Conservation (phyloP, 352 stramenopile genomes). For the Phytopythium litorale region DNA sequence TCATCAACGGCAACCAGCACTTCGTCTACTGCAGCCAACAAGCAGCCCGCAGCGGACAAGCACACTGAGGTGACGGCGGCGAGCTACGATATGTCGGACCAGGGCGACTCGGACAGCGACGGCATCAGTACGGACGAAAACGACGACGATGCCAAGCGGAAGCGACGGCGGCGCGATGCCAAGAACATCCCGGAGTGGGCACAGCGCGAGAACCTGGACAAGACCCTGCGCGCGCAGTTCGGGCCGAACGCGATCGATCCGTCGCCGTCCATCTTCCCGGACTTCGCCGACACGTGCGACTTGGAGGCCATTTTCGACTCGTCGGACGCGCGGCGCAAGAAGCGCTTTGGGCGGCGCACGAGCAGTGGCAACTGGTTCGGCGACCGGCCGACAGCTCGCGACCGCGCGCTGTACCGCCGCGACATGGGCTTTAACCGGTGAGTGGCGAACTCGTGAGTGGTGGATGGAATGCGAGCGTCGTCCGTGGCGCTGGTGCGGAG, state of each 20-base stretch:
- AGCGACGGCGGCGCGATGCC: conserved; percentile 32
- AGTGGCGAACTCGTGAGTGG: conserved; percentile 24
- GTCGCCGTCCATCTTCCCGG: conserved; percentile 75
- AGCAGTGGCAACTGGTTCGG: conserved; percentile 86
- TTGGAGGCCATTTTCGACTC: conserved; percentile 82
- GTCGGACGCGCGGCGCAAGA: conserved; percentile 69
- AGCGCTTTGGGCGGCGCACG: conserved; percentile 69
- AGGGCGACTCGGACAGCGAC: conserved; percentile 48
- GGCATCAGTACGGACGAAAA: conserved; percentile 40
- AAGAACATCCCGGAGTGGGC: conserved; percentile 85
- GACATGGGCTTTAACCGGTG: conserved; percentile 78
- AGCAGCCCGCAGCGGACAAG: conserved; percentile 13
- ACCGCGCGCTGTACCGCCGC: conserved; percentile 77
- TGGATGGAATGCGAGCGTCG: conserved; percentile 7
- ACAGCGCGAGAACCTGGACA: conserved; percentile 68
- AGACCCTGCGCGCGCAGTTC: conserved; percentile 66
- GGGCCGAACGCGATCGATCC: conserved; percentile 68
- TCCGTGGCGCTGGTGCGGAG: background rate
- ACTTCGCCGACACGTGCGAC: conserved; percentile 84
- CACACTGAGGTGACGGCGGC: conserved; percentile 8
- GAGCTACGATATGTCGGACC: conserved; percentile 83
- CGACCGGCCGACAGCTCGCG: conserved; percentile 67
- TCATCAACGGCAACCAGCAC: conserved; percentile 14
- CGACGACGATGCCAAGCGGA: conserved; percentile 9
- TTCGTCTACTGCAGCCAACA: conserved; percentile 9